Evolutionary conservation across 176 grass and related monocot genomes (phyloP), one percentile per base, ranked within the genome.

Genomic region (maize (Zea mays)): DNA sequence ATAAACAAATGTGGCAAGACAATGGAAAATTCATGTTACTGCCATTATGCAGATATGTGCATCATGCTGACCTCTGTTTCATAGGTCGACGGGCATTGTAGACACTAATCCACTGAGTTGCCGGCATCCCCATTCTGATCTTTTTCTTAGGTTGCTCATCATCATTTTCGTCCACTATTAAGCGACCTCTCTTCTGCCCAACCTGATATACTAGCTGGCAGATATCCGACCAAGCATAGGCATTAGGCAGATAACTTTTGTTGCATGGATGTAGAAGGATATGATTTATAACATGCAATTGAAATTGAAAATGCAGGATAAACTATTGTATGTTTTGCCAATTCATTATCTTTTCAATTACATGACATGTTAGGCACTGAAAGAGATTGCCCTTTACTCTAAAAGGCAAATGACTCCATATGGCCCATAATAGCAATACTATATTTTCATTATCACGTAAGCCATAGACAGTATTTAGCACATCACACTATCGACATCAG

Each of bases 71-170:
- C 94, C 94, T 94, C 82, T 97, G 73, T 97, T 97, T 97, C 94
- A 97, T 97, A 72, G 94, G 91, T 5, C 69, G 84, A 69, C 86
- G 88, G 57, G 88, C 84, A 88, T 87, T 90, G 77, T 97, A 97
- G 43, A 88, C 88, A 58, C 94, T 97, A 79, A 97, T 79, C 94
- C 94, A 93, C 65, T 91, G 94, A 49, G 89, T 91, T 10, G 94
- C 91, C 3, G 91, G 84, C 84, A 97, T 86, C 56, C 91, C 94
- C 89, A 97, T 93, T 75, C 94, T 90, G 71, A 90, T 81, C 69
- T 97, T 97, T 73, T 97, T 97, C 79, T 88, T 93, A 66, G 91
- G 94, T 60, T 93, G 94, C 27, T 91, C 94, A 75, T 93, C 89
- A 76, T 93, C 84, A 38, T 88, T 84, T 84, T 90, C 89, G 67